These are phyloP conservation scores for Diplotaxis tenuifolia DNA, from an alignment of 345 rosid species.

Conservation along the genomic window DNA sequence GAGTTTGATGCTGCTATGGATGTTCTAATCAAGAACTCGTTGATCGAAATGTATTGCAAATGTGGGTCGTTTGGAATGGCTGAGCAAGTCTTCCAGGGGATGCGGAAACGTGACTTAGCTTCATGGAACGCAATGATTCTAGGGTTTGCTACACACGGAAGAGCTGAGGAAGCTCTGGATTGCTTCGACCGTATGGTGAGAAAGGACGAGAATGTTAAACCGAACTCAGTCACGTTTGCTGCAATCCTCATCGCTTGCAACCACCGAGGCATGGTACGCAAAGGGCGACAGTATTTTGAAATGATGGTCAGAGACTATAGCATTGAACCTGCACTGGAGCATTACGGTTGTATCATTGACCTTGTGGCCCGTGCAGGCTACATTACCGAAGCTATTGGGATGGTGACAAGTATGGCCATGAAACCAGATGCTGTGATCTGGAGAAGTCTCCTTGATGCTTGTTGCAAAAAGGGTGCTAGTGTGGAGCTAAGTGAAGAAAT, in stretches of 20 bases:
- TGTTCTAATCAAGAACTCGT: slow-evolving; percentile 58
- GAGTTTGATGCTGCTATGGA: slow-evolving; percentile 35
- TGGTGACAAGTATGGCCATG: slow-evolving; percentile 61
- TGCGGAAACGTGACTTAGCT: slow-evolving; percentile 56
- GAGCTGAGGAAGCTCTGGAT: slow-evolving; percentile 46
- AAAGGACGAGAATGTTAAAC: slow-evolving; percentile 35
- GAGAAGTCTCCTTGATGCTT: slow-evolving; percentile 88
- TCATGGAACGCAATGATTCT: slow-evolving; percentile 81
- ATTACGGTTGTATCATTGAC: slow-evolving; percentile 77
- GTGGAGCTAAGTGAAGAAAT: slow-evolving; percentile 65
- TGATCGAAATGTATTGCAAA: slow-evolving; percentile 84
- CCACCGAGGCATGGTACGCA: slow-evolving; percentile 60
- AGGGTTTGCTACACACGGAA: slow-evolving; percentile 75
- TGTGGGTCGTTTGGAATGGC: slow-evolving; percentile 65
- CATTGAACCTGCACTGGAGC: slow-evolving; percentile 66
- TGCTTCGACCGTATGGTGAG: slow-evolving; percentile 51
- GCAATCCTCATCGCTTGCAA: slow-evolving; percentile 75
- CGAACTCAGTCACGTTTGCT: slow-evolving; percentile 64
- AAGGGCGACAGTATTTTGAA: slow-evolving; percentile 58
- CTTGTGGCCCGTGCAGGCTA: slow-evolving; percentile 74
- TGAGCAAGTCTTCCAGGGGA: slow-evolving; percentile 56
- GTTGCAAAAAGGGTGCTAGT: slow-evolving; percentile 58
- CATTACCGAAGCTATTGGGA: slow-evolving; percentile 57
- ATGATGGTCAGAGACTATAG: slow-evolving; percentile 55
- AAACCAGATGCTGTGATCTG: slow-evolving; percentile 78